phyloP scores from a whole-genome alignment of 2,329 filamentous ascomycete genomes.

The Paraconiothyrium sp. region DNA sequence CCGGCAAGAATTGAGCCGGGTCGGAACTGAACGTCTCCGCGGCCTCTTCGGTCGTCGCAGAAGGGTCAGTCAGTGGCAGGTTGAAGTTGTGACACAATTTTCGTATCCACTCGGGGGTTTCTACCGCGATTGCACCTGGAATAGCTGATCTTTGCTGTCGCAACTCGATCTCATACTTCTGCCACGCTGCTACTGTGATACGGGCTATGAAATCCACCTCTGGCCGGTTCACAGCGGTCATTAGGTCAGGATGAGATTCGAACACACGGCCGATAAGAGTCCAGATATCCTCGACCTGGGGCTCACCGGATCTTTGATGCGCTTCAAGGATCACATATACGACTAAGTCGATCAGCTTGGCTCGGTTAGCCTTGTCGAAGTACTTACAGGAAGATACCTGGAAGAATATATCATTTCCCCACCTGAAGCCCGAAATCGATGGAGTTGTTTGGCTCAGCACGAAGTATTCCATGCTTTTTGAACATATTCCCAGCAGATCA shows the following conservation, averaged over 20 bases:
- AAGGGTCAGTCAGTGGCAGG: background rate
- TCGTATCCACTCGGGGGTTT: background rate
- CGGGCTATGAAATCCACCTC: background rate
- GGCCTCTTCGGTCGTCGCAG: background rate
- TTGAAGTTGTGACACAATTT: conserved; percentile 1
- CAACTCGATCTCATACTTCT: background rate
- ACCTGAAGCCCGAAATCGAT: background rate
- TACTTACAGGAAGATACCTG: background rate
- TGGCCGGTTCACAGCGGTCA: background rate
- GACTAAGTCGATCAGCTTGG: background rate
- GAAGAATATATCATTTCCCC: background rate
- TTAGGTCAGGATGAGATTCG: background rate
- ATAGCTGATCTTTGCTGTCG: background rate
- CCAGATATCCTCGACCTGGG: background rate
- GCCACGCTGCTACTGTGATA: conserved; percentile 1
- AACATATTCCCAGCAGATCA: background rate
- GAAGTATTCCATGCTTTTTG: background rate
- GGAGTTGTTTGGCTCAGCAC: background rate
- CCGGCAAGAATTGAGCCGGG: background rate
- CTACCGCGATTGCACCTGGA: background rate
- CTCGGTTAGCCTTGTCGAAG: background rate
- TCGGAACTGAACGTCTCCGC: background rate
- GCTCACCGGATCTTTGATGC: background rate
- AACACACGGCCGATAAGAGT: background rate
- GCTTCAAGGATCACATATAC: background rate